phyloP scores from a whole-genome alignment of 208 protist genomes.

The Acanthamoeba culbertsoni region DNA sequence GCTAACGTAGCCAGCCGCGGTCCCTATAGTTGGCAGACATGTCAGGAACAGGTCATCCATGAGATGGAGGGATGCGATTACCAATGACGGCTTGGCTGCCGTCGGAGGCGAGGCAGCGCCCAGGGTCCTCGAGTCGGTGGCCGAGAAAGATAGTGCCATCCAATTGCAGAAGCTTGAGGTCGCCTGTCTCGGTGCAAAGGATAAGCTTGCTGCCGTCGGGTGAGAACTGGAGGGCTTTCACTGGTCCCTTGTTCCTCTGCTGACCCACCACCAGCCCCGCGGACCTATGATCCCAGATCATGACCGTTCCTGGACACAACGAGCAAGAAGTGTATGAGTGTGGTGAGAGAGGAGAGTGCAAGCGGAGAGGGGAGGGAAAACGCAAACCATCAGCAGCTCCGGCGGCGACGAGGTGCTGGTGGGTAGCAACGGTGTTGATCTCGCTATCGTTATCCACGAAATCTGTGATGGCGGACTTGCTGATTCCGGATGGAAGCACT shows the following conservation, averaged over 20 bases:
- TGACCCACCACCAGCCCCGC: not conserved
- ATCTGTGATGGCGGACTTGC: not conserved
- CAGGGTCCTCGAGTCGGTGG: not conserved
- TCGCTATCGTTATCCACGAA: slow-evolving; percentile 29
- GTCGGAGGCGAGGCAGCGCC: not conserved
- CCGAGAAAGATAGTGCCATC: not conserved
- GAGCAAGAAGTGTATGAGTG: too few species aligned
- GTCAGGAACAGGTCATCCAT: too few species aligned
- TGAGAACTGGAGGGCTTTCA: not conserved
- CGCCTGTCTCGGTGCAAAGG: not conserved
- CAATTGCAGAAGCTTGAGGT: not conserved
- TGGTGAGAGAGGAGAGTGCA: too few species aligned
- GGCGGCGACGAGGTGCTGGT: not conserved
- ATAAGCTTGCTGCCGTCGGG: not conserved
- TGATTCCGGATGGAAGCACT: not conserved
- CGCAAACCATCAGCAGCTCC: not conserved
- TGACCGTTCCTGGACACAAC: not conserved
- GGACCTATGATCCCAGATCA: not conserved
- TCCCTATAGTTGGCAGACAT: too few species aligned
- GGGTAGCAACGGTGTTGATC: not conserved
- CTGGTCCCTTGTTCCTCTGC: not conserved
- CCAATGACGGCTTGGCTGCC: not conserved
- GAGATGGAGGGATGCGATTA: not conserved
- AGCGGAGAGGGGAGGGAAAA: too few species aligned
- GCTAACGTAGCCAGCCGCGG: not conserved